Conservation (phyloP, 2,329 filamentous ascomycete genomes). For the Phaeoacremonium minimum region DNA sequence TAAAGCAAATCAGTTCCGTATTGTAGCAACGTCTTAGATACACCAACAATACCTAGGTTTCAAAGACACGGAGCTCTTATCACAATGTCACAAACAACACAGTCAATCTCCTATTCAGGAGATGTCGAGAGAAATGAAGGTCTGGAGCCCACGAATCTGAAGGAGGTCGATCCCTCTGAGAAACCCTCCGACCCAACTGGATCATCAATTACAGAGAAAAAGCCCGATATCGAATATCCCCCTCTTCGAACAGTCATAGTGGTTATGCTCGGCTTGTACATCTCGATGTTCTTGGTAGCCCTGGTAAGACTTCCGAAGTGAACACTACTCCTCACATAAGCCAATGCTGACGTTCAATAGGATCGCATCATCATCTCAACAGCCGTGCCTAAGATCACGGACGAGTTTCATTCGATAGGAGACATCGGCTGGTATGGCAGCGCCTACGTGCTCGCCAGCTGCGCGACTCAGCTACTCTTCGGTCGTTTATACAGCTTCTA, state of each 20-base stretch:
- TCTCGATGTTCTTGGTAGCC: slow-evolving; percentile 16
- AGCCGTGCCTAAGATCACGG: slow-evolving; percentile 27
- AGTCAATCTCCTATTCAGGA: no score
- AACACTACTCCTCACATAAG: no score
- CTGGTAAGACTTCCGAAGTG: slow-evolving; percentile 15
- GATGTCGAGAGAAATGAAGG: no score
- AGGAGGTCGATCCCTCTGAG: no score
- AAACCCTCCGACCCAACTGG: no score
- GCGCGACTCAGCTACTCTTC: slow-evolving; percentile 24
- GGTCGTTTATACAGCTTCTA: slow-evolving; percentile 29
- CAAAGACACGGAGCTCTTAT: no score
- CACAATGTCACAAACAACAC: no score
- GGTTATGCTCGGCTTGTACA: slow-evolving; percentile 15
- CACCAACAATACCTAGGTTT: no score
- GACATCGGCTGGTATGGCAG: slow-evolving; percentile 42
- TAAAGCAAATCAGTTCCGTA: no score
- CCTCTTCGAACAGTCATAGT: slow-evolving; percentile 4
- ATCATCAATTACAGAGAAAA: no score
- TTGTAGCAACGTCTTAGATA: no score
- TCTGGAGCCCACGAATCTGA: no score
- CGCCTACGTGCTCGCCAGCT: slow-evolving; percentile 28
- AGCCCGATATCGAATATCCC: slow-evolving; percentile 9
- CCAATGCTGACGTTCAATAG: slow-evolving; percentile 11
- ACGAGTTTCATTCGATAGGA: slow-evolving; percentile 28
- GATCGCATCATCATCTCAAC: slow-evolving; percentile 32